Percentiles rank a stretch among this genome's conserved stretches.
These are phyloP conservation scores for Candida ponderosae DNA, from an alignment of 805 yeast species.

Conservation along the genomic window DNA sequence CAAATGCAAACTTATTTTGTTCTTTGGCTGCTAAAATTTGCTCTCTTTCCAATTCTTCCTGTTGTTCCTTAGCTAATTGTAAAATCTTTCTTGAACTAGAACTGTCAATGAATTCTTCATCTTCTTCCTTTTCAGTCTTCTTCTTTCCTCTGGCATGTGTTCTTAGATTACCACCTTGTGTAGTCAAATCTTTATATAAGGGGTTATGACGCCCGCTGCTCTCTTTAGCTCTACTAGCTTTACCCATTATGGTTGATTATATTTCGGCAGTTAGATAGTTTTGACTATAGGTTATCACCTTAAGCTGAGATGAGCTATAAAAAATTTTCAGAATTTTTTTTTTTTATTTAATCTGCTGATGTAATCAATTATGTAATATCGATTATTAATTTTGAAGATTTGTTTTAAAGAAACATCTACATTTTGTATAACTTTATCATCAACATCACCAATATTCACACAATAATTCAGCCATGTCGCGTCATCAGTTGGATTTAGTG, in stretches of 20 bases:
- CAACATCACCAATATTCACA: constrained; percentile 3
- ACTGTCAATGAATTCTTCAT: constrained; percentile 70
- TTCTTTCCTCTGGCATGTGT: constrained; percentile 26
- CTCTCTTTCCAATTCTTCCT: constrained; percentile 78
- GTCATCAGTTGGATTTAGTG: constrained; percentile 80
- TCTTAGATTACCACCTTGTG: constrained; percentile 66
- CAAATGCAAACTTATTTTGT: constrained; percentile 20
- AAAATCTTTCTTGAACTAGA: constrained; percentile 76
- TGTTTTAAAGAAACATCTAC: too few relatives aligned
- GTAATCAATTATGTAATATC: too few relatives aligned
- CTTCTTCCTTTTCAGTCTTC: constrained; percentile 33
- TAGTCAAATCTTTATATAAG: constrained; percentile 66
- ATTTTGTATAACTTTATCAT: constrained; percentile 1
- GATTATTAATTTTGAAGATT: too few relatives aligned
- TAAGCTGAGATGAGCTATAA: too few relatives aligned
- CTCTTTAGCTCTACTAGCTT: constrained; percentile 44
- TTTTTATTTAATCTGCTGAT: constrained; percentile 1
- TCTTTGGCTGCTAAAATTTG: constrained; percentile 29
- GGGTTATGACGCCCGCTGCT: constrained; percentile 77
- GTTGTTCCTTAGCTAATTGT: constrained; percentile 87
- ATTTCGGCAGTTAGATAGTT: too few relatives aligned
- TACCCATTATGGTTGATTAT: constrained; percentile 47
- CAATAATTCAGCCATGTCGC: too few relatives aligned
- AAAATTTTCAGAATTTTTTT: neutral
- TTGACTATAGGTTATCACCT: neutral